A percentile compares a stretch with the other conserved stretches of the same genome.
phyloP scores from a whole-genome alignment of 148 eudicot genomes.

The Fallopia convolvulus region DNA sequence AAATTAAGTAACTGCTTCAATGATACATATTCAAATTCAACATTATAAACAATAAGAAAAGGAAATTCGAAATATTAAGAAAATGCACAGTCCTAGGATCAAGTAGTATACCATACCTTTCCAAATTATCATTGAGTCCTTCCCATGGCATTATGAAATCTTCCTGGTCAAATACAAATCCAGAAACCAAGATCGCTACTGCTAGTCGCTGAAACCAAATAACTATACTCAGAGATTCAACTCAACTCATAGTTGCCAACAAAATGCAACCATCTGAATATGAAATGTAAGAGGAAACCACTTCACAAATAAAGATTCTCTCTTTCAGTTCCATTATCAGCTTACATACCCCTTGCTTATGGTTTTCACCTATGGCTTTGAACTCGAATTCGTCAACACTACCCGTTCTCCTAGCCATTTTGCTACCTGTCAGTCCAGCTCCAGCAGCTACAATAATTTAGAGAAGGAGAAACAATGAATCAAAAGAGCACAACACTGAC shows the following conservation, averaged over 20 bases:
- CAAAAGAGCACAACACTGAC: neutral
- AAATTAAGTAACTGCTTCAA: neutral
- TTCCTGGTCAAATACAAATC: constrained; percentile 81
- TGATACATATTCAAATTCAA: neutral
- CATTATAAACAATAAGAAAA: neutral
- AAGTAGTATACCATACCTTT: constrained; percentile 43
- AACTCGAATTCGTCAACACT: constrained; percentile 91
- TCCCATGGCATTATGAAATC: constrained; percentile 96
- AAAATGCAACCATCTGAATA: neutral
- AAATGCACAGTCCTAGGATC: neutral
- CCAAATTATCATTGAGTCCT: constrained; percentile 64
- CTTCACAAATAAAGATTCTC: neutral
- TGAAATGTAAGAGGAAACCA: neutral
- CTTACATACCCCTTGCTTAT: constrained; percentile 84
- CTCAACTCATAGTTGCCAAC: neutral
- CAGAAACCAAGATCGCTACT: constrained; percentile 80
- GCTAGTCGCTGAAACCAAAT: constrained; percentile 71
- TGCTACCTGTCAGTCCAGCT: constrained; percentile 92
- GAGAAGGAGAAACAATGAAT: neutral
- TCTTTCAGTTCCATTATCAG: constrained; percentile 1
- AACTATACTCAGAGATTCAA: neutral
- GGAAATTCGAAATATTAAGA: neutral
- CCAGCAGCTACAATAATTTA: constrained; percentile 66
- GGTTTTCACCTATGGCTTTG: constrained; percentile 78
- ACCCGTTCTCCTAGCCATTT: constrained; percentile 95